Percentiles rank a stretch among this genome's conserved stretches.
These are phyloP conservation scores for Acanthamoeba comandoni DNA, from an alignment of 208 protist species.

Conservation along the genomic window DNA sequence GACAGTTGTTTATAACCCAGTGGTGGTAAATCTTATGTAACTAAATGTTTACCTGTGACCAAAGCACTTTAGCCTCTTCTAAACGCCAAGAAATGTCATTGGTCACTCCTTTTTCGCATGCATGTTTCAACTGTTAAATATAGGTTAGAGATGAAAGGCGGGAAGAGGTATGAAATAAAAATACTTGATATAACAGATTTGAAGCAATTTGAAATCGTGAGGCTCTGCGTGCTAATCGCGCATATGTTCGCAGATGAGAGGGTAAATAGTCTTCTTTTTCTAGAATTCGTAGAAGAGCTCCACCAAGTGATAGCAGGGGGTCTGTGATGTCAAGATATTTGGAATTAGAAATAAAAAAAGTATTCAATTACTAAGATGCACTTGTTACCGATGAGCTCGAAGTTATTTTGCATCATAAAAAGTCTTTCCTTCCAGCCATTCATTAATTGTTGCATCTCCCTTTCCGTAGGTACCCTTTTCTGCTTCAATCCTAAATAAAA, in stretches of 20 bases:
- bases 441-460: slow-evolving; percentile 37
- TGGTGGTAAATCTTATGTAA: too few species aligned
- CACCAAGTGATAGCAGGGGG: slow-evolving; percentile 45
- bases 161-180: background rate
- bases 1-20: too few species aligned
- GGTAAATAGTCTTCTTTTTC: slow-evolving; percentile 65
- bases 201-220: slow-evolving; percentile 66
- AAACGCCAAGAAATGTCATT: slow-evolving; percentile 32
- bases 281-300: slow-evolving; percentile 45
- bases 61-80: slow-evolving; percentile 40
- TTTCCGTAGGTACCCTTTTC: background rate
- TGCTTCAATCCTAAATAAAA: background rate
- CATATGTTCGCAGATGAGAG: slow-evolving; percentile 41
- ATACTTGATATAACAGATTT: slow-evolving; percentile 54
- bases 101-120: slow-evolving; percentile 8
- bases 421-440: slow-evolving; percentile 55
- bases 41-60: slow-evolving; percentile 51
- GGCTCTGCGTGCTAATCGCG: slow-evolving; percentile 66
- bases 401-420: slow-evolving; percentile 71
- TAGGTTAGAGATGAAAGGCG: background rate
- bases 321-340: too few species aligned
- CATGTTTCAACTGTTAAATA: slow-evolving; percentile 44
- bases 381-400: slow-evolving; percentile 64
- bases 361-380: too few species aligned
- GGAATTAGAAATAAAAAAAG: too few species aligned